phyloP scores from a whole-genome alignment of 176 grass and related monocot genomes.

The Zoysia pacifica region DNA sequence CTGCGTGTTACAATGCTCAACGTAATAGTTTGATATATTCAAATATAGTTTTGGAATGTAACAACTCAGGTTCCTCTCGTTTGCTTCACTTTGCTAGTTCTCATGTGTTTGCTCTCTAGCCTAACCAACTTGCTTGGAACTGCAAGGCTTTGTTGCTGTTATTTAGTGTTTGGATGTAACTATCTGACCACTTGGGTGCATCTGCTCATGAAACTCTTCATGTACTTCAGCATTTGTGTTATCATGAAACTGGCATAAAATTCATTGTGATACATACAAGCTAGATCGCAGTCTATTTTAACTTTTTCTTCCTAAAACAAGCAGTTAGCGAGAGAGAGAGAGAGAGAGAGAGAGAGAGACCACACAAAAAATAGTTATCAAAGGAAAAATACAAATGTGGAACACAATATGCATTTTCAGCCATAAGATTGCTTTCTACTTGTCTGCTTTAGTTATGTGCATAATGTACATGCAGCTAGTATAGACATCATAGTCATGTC shows the following conservation, averaged over 20 bases:
- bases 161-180: not conserved
- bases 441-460: not conserved
- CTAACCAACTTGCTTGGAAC: not conserved
- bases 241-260: not conserved
- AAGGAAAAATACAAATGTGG: conserved; percentile 12
- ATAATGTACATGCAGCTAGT: not conserved
- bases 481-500: not conserved
- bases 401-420: not conserved
- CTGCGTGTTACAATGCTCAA: not conserved
- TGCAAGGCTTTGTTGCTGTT: not conserved
- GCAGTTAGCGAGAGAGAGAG: not conserved
- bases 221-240: not conserved
- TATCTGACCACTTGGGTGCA: not conserved
- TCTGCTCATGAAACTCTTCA: conserved; percentile 10
- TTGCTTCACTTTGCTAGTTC: not conserved
- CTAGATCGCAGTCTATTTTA: not conserved
- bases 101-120: not conserved
- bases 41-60: not conserved
- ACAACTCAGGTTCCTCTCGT: not conserved
- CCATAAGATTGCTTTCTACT: not conserved
- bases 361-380: conserved; percentile 9
- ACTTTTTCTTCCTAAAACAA: not conserved
- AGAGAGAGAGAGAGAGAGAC: not conserved
- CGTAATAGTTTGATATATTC: not conserved
- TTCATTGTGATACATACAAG: not conserved